Evolutionary conservation across 495 filamentous ascomycete species (phyloP).

Genomic region (Talaromyces proteolyticus): DNA sequence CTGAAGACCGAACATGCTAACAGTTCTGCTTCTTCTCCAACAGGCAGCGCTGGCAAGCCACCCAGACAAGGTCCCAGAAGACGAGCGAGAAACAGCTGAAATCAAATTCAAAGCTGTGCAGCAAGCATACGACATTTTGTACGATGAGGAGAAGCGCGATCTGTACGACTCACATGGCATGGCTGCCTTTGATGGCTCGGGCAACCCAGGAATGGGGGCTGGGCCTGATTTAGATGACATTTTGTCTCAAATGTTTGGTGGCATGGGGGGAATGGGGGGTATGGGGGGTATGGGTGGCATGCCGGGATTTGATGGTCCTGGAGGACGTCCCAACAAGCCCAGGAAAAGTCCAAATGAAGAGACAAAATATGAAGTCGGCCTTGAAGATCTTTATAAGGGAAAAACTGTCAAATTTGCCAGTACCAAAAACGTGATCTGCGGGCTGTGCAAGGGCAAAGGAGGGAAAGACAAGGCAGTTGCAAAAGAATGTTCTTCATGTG

Average conservation of each 20-base stretch:
- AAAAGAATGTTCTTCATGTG: conserved; percentile 77
- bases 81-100: conserved; percentile 76
- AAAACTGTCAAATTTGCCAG: conserved; percentile 95
- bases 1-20: neutral
- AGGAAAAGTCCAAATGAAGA: conserved; percentile 76
- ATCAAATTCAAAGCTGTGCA: conserved; percentile 85
- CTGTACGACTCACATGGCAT: conserved; percentile 93
- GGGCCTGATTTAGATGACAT: conserved; percentile 87
- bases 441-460: conserved; percentile 78
- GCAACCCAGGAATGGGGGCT: conserved; percentile 58
- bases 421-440: conserved; percentile 87
- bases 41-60: conserved; percentile 85
- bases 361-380: conserved; percentile 79
- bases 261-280: conserved; percentile 53
- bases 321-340: conserved; percentile 51
- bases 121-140: conserved; percentile 95
- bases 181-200: conserved; percentile 76
- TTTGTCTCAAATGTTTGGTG: conserved; percentile 86
- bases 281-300: conserved; percentile 52
- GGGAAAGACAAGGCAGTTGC: conserved; percentile 89
- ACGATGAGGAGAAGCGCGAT: conserved; percentile 88
- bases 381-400: conserved; percentile 96
- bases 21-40: neutral
- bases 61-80: conserved; percentile 92
- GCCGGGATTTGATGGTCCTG: conserved; percentile 51